Evolutionary conservation across 768 basidiomycete genomes (phyloP).

Genomic region (Daedaleopsis sinensis): DNA sequence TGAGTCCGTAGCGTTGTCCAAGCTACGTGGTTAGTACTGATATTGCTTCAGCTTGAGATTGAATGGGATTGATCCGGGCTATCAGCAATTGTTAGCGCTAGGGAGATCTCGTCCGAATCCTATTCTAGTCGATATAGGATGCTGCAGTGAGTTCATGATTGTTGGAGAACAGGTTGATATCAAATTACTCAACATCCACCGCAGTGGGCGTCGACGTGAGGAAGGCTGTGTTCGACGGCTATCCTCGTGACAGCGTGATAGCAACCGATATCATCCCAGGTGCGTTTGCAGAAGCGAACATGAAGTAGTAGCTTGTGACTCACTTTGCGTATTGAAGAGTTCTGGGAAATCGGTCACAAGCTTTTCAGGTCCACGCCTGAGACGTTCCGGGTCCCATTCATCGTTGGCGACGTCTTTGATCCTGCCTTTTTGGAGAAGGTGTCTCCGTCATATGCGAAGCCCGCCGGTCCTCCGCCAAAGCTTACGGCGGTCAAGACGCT

Average conservation of each 20-base stretch:
- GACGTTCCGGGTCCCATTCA: slow-evolving; percentile 56
- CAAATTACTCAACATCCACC: not conserved
- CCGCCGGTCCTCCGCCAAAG: slow-evolving; percentile 19
- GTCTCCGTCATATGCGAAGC: not conserved
- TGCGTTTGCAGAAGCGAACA: slow-evolving; percentile 2
- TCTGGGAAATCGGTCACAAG: slow-evolving; percentile 65
- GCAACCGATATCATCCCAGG: slow-evolving; percentile 43
- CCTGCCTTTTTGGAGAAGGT: slow-evolving; percentile 38
- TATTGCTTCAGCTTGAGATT: slow-evolving; percentile 24
- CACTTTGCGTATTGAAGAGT: slow-evolving; percentile 38
- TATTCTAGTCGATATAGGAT: slow-evolving; percentile 48
- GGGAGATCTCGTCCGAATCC: slow-evolving; percentile 38
- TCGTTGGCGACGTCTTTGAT: slow-evolving; percentile 59
- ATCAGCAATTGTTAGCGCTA: slow-evolving; percentile 36
- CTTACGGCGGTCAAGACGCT: slow-evolving; percentile 39
- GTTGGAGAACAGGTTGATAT: not conserved
- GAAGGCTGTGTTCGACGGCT: slow-evolving; percentile 46
- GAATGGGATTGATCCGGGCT: slow-evolving; percentile 23
- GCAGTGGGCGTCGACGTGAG: slow-evolving; percentile 48
- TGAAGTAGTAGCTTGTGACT: not conserved
- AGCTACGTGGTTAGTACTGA: not conserved
- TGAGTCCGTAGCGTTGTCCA: not conserved
- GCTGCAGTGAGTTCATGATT: slow-evolving; percentile 40
- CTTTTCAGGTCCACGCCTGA: slow-evolving; percentile 56
- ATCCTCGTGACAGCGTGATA: slow-evolving; percentile 41